These are phyloP conservation scores for Alloteropsis semialata DNA, from an alignment of 176 grass and related monocot species.

Conservation along the genomic window DNA sequence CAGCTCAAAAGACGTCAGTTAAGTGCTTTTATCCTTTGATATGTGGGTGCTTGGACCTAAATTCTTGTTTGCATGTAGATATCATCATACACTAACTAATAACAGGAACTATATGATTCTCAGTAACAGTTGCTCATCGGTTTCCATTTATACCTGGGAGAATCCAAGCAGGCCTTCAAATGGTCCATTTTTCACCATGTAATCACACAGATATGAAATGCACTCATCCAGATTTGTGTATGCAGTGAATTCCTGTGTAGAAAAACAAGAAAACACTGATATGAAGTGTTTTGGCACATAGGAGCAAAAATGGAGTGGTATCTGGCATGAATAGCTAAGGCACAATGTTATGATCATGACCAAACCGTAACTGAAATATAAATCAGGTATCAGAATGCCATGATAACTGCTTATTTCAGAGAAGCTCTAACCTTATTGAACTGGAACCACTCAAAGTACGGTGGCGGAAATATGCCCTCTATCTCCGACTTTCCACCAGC, in stretches of 20 bases:
- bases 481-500: slow-evolving; percentile 75
- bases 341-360: neutral
- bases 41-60: neutral
- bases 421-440: slow-evolving; percentile 60
- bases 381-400: neutral
- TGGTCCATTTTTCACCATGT: slow-evolving; percentile 81
- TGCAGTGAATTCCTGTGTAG: slow-evolving; percentile 67
- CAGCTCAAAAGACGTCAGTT: neutral
- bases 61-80: slow-evolving; percentile 11
- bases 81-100: neutral
- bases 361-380: neutral
- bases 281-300: neutral
- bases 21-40: neutral
- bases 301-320: neutral
- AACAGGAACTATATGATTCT: neutral
- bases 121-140: neutral
- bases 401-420: neutral
- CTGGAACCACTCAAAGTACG: slow-evolving; percentile 94
- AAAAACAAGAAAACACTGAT: neutral
- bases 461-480: slow-evolving; percentile 72
- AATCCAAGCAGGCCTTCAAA: slow-evolving; percentile 86
- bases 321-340: neutral
- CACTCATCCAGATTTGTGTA: slow-evolving; percentile 87
- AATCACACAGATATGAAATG: slow-evolving; percentile 60
- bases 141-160: slow-evolving; percentile 64